Base-by-base conservation (phyloP, 2,329 filamentous ascomycete genomes). In the Aspergillus sp. region DNA sequence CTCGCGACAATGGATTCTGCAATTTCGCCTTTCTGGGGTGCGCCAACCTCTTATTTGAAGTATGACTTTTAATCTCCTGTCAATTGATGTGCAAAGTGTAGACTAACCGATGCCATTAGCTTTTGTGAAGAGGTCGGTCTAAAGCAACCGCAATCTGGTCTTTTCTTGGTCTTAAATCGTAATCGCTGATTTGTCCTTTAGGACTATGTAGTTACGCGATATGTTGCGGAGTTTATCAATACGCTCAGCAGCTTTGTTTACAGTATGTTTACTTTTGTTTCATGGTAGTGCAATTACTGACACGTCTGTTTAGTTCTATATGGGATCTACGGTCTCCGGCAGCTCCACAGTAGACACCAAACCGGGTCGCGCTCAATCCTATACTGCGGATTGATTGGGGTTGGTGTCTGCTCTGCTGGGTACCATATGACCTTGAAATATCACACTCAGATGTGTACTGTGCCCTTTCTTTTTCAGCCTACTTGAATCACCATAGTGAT, bases 201-300 rank as follows among this genome's bases (percentile, higher is more conserved):
- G 70, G 71, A 74, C 59, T 81, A 81, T 69, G 70, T 76, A 8
- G 66, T 81, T 12, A 80, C 79, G 8, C 68, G 75, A 19, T 80
- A 78, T 32, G 68, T 80, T 19, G 79, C 77, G 5, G 79, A 81
- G 52, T 80, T 81, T 39, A 75, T 80, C 64, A 81, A 81, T 60
- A 80, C 78, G 0, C 62, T 80, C 2, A 80, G 78, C 58, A 81
- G 78, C 56, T 62, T 78, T 0, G 64, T 73, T 4, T 81, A 75
- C 47, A 65, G 71, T 72, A 55, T n/a, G 67, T 63, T 36, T 13
- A 28, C 25, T 28, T 0, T 8, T 28, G 25, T 8, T 8, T 28
- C 0, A 28, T 28, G 25, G 25, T 28, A 8, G 25, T 28, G 7
- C 25, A 2, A 28, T 28, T 28, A 28, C 25, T 28, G 7, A 28